These are phyloP conservation scores for Hygrocybe punicea DNA, from an alignment of 768 basidiomycete species.

Conservation along the genomic window DNA sequence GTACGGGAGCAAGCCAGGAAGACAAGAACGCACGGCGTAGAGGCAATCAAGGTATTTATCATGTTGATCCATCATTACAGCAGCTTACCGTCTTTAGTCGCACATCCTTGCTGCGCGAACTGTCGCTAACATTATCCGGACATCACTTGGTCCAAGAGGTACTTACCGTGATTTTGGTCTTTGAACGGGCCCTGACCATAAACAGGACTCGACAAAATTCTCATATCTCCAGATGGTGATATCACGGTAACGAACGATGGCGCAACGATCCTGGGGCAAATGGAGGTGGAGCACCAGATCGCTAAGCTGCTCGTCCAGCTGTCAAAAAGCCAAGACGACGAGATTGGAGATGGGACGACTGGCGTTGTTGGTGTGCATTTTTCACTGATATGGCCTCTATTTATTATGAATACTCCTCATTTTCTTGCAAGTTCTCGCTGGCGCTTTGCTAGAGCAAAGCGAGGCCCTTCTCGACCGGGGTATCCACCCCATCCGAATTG, in stretches of 20 bases:
- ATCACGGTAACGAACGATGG: slow-evolving; percentile 99
- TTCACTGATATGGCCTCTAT: slow-evolving; percentile 6
- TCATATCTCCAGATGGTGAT: slow-evolving; percentile 95
- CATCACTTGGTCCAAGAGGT: slow-evolving; percentile 95
- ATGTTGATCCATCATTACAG: slow-evolving; percentile 5
- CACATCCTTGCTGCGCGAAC: slow-evolving; percentile 95
- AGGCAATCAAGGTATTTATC: slow-evolving; percentile 82
- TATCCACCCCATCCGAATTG: slow-evolving; percentile 97
- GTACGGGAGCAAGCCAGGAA: slow-evolving; percentile 90
- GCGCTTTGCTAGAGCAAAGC: slow-evolving; percentile 91
- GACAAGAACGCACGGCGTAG: slow-evolving; percentile 85
- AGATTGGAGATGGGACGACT: slow-evolving; percentile 98
- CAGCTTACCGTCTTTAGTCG: slow-evolving; percentile 44
- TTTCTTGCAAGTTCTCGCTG: slow-evolving; percentile 75
- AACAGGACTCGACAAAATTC: slow-evolving; percentile 88
- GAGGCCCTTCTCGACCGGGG: slow-evolving; percentile 97
- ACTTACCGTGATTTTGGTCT: slow-evolving; percentile 18
- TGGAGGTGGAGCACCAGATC: slow-evolving; percentile 99
- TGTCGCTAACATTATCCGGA: slow-evolving; percentile 91
- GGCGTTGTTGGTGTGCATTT: slow-evolving; percentile 86
- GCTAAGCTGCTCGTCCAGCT: slow-evolving; percentile 96
- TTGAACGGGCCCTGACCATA: slow-evolving; percentile 3
- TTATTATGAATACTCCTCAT: slow-evolving; percentile 1
- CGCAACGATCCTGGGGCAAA: slow-evolving; percentile 95
- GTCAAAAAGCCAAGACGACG: slow-evolving; percentile 98